Evolutionary conservation across 2,329 filamentous ascomycete species (phyloP).

Genomic region (Xylariaceae sp.): DNA sequence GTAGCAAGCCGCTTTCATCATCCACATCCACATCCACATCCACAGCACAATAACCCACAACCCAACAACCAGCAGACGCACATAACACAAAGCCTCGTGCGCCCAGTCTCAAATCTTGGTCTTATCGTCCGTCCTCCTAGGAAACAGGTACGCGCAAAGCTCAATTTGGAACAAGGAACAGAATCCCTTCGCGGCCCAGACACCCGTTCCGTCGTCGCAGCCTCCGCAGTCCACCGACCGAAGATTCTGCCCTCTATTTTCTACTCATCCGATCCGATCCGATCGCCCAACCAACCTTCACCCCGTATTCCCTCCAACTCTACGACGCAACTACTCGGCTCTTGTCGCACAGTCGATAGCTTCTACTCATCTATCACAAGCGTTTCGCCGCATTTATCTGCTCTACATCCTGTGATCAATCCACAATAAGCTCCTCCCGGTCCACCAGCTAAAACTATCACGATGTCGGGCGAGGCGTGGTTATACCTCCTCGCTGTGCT

Average conservation of each 20-base stretch:
- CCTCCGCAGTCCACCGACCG: slow-evolving; percentile 3
- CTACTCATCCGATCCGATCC: slow-evolving; percentile 1
- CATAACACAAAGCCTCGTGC: slow-evolving; percentile 15
- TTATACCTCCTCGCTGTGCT: slow-evolving; percentile 96
- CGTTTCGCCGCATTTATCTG: background rate
- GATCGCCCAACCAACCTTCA: slow-evolving; percentile 9
- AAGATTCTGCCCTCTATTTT: background rate
- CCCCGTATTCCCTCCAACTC: background rate
- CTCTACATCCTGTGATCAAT: background rate
- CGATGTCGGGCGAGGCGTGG: slow-evolving; percentile 98
- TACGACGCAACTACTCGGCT: background rate
- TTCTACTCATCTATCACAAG: background rate
- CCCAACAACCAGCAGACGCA: slow-evolving; percentile 26
- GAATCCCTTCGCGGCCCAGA: slow-evolving; percentile 2
- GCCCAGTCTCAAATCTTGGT: background rate
- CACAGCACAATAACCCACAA: slow-evolving; percentile 27
- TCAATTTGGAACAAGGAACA: background rate
- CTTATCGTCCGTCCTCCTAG: background rate
- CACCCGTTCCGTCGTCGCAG: slow-evolving; percentile 7
- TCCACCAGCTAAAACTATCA: slow-evolving; percentile 37
- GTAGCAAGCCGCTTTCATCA: slow-evolving; percentile 43
- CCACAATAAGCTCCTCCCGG: background rate
- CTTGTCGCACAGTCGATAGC: slow-evolving; percentile 7
- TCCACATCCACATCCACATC: slow-evolving; percentile 26
- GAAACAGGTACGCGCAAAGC: slow-evolving; percentile 10